These are phyloP conservation scores for Hypomyces rosellus DNA, from an alignment of 2,329 filamentous ascomycete species.

Conservation along the genomic window DNA sequence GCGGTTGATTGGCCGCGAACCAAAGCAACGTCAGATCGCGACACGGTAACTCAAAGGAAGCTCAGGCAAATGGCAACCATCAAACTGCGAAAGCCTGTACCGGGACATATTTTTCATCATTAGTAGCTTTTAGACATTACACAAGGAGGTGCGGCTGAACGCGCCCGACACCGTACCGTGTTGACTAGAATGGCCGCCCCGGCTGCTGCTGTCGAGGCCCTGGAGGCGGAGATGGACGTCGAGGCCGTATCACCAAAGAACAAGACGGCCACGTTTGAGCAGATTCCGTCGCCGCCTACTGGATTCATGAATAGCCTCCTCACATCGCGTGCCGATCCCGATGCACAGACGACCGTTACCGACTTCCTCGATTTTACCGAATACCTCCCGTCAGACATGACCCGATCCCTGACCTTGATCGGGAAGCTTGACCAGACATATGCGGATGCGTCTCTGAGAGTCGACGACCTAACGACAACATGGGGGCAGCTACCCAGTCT, in stretches of 20 bases:
- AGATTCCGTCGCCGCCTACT: conserved; percentile 19
- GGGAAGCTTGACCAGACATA: conserved; percentile 57
- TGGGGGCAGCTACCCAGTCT: conserved; percentile 52
- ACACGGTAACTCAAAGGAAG: conserved; percentile 1
- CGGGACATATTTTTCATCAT: background rate
- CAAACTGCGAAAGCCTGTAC: background rate
- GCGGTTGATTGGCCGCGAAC: conserved; percentile 4
- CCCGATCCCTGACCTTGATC: conserved; percentile 59
- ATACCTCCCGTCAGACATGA: conserved; percentile 61
- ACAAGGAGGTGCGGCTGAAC: background rate
- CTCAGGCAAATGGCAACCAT: conserved; percentile 4
- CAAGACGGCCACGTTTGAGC: conserved; percentile 20
- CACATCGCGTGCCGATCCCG: conserved; percentile 53
- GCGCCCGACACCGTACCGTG: background rate
- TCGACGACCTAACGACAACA: conserved; percentile 50
- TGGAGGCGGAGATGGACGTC: conserved; percentile 16
- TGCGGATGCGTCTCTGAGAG: conserved; percentile 45
- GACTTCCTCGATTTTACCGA: conserved; percentile 67
- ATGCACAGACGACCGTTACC: conserved; percentile 62
- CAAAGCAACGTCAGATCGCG: background rate
- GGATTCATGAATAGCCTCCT: conserved; percentile 37
- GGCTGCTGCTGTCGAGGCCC: background rate
- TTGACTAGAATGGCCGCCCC: conserved; percentile 21
- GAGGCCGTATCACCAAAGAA: conserved; percentile 23
- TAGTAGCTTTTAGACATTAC: background rate